phyloP scores from a whole-genome alignment of 306 rosid genomes.

The Inga laurina region DNA sequence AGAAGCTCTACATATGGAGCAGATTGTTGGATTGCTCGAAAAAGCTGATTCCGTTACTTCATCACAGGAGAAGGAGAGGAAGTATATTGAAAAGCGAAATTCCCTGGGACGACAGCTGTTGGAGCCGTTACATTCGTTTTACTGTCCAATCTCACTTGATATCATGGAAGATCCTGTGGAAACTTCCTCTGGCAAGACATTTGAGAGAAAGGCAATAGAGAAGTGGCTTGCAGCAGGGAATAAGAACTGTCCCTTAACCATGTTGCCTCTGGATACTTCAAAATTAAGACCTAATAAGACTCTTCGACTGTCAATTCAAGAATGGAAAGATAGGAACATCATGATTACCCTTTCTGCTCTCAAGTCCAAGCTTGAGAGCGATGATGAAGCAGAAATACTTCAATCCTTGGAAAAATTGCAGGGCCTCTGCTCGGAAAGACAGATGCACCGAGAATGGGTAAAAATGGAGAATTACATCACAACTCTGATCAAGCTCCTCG shows the following conservation, averaged over 20 bases:
- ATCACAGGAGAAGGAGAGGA: conserved; percentile 42
- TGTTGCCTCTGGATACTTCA: conserved; percentile 47
- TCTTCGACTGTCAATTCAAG: conserved; percentile 64
- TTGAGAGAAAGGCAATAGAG: conserved; percentile 69
- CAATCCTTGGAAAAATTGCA: conserved; percentile 44
- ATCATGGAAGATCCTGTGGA: conserved; percentile 87
- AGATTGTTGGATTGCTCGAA: conserved; percentile 46
- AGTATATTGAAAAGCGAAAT: conserved; percentile 46
- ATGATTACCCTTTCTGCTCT: conserved; percentile 52
- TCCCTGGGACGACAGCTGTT: conserved; percentile 54
- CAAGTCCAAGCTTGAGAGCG: conserved; percentile 47
- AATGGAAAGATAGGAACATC: conserved; percentile 70
- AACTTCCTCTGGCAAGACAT: conserved; percentile 60
- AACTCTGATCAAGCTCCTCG: conserved; percentile 54
- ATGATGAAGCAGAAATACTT: conserved; percentile 47
- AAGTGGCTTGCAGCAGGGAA: conserved; percentile 69
- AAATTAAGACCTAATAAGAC: conserved; percentile 62
- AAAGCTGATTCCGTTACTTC: conserved; percentile 48
- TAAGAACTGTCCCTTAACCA: conserved; percentile 57
- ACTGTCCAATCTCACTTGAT: conserved; percentile 50
- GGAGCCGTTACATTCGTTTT: conserved; percentile 52
- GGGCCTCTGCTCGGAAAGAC: conserved; percentile 52
- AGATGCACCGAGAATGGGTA: conserved; percentile 60
- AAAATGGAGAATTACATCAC: conserved; percentile 59
- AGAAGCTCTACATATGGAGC: conserved; percentile 54